phyloP scores from a whole-genome alignment of 2,329 filamentous ascomycete species.

The Colletotrichum acutatum region DNA sequence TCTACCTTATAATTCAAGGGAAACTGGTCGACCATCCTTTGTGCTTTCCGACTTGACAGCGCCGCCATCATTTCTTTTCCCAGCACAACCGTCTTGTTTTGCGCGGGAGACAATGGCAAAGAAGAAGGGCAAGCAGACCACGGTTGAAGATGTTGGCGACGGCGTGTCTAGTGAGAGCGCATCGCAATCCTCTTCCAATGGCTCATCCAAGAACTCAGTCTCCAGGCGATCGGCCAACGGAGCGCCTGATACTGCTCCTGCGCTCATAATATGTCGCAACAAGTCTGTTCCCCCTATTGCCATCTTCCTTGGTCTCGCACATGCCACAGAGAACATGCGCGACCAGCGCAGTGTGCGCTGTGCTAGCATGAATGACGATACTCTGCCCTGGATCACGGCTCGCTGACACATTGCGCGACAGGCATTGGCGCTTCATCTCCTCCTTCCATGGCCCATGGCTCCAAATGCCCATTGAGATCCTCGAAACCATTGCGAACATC shows the following conservation, averaged over 20 bases:
- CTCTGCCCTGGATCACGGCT: background rate
- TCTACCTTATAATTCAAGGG: background rate
- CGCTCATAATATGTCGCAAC: conserved; percentile 73
- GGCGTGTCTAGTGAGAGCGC: conserved; percentile 25
- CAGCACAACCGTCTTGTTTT: too few relatives aligned
- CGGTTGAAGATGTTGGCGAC: conserved; percentile 42
- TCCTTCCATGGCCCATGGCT: conserved; percentile 88
- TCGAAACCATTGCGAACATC: conserved; percentile 81
- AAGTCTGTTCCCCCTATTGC: conserved; percentile 63
- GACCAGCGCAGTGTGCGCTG: background rate
- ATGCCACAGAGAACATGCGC: background rate
- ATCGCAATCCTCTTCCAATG: conserved; percentile 19
- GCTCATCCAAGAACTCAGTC: conserved; percentile 17
- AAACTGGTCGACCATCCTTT: conserved; percentile 11
- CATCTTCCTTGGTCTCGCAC: conserved; percentile 2
- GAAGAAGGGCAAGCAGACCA: conserved; percentile 57
- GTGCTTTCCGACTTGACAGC: background rate
- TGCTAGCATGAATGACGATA: background rate
- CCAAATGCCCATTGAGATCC: conserved; percentile 80
- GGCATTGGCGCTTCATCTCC: conserved; percentile 88
- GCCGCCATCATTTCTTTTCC: background rate
- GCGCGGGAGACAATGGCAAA: conserved; percentile 52
- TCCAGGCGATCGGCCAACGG: conserved; percentile 39
- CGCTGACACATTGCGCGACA: conserved; percentile 47
- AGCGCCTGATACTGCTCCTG: conserved; percentile 54